Percentiles rank a stretch among this genome's conserved stretches.
Evolutionary conservation across 1,284 basidiomycete species (phyloP).

Genomic region (Cutaneotrichosporon curvatum): DNA sequence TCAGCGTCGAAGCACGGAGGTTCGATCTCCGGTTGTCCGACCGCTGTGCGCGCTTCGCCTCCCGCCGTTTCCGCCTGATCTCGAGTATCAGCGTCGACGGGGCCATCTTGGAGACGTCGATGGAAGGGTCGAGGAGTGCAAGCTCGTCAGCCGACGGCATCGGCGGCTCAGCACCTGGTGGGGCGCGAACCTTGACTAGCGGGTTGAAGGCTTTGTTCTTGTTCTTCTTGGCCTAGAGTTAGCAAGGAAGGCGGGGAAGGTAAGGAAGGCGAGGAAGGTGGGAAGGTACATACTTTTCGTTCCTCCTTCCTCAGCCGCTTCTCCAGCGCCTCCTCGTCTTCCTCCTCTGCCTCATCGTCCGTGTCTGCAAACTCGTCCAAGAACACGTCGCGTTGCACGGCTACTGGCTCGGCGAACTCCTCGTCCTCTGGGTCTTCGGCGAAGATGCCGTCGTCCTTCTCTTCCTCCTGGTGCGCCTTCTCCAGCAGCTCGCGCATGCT

Average conservation of each 20-base stretch:
- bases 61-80: constrained; percentile 32
- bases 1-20: constrained; percentile 37
- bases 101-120: constrained; percentile 36
- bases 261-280: no score
- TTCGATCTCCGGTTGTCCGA: constrained; percentile 34
- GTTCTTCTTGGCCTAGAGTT: constrained; percentile 31
- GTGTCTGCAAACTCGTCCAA: constrained; percentile 45
- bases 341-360: constrained; percentile 39
- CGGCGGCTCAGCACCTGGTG: constrained; percentile 8
- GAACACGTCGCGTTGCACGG: constrained; percentile 35
- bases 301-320: constrained; percentile 28
- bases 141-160: constrained; percentile 11
- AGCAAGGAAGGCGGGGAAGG: neutral
- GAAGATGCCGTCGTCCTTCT: constrained; percentile 34
- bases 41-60: constrained; percentile 30
- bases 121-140: constrained; percentile 21
- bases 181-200: constrained; percentile 10
- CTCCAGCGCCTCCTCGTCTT: constrained; percentile 36
- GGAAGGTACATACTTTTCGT: constrained; percentile 23
- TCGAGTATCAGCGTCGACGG: constrained; percentile 39
- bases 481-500: constrained; percentile 45
- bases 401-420: constrained; percentile 41
- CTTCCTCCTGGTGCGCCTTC: constrained; percentile 40
- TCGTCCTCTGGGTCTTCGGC: constrained; percentile 40
- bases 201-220: constrained; percentile 36